Conservation (phyloP, 2,329 filamentous ascomycete genomes). For the Scedosporium apiospermum region DNA sequence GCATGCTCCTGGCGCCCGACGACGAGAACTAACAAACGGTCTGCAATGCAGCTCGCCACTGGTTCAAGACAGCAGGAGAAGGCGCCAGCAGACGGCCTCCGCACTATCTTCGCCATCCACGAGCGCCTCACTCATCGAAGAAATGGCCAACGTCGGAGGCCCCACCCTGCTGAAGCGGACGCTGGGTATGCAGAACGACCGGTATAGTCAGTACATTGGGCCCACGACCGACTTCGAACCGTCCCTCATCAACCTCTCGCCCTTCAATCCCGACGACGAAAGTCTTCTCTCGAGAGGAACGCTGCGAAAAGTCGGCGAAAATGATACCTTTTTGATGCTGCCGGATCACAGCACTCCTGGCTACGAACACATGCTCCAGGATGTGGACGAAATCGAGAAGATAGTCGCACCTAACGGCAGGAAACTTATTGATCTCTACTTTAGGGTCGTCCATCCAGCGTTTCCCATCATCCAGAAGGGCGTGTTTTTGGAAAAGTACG, state of each 20-base stretch:
- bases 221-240: constrained; percentile 77
- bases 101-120: constrained; percentile 53
- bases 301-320: constrained; percentile 65
- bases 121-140: constrained; percentile 55
- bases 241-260: constrained; percentile 70
- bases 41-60: constrained; percentile 46
- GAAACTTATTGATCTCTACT: constrained; percentile 70
- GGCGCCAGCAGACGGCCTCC: constrained; percentile 38
- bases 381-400: constrained; percentile 63
- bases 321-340: constrained; percentile 72
- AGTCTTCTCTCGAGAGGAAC: constrained; percentile 60
- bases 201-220: constrained; percentile 76
- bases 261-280: constrained; percentile 74
- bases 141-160: constrained; percentile 61
- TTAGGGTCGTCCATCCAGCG: constrained; percentile 67
- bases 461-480: constrained; percentile 78
- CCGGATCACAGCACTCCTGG: constrained; percentile 65
- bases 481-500: constrained; percentile 71
- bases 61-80: constrained; percentile 40
- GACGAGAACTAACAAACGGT: constrained; percentile 35
- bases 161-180: constrained; percentile 58
- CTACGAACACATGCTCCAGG: constrained; percentile 58
- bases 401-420: constrained; percentile 70
- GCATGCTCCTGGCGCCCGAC: constrained; percentile 3
- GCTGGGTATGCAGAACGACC: constrained; percentile 66